A percentile compares a stretch with the other conserved stretches of the same genome.
phyloP scores from a whole-genome alignment of 1,284 basidiomycete species.

The Ustilago bromivora region DNA sequence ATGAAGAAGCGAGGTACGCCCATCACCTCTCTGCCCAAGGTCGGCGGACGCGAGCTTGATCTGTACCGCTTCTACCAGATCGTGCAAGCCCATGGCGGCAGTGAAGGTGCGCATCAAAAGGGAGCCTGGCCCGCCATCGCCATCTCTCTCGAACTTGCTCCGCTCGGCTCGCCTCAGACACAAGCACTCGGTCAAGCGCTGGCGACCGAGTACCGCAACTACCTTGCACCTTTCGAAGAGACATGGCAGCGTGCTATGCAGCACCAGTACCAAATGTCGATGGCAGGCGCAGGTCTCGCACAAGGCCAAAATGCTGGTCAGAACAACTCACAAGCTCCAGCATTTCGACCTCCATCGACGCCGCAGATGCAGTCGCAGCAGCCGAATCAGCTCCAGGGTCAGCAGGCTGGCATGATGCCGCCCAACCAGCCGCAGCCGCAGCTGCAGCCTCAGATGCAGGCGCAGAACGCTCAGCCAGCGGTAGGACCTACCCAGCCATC shows the following conservation, averaged over 20 bases:
- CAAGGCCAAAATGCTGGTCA: conserved; percentile 24
- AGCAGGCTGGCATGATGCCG: conserved; percentile 39
- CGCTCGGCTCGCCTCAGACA: conserved; percentile 54
- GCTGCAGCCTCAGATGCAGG: conserved; percentile 36
- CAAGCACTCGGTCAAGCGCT: conserved; percentile 51
- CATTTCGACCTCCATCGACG: conserved; percentile 40
- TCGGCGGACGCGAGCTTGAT: conserved; percentile 59
- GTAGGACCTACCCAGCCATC: conserved; percentile 26
- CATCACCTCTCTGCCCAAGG: conserved; percentile 51
- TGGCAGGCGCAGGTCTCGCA: conserved; percentile 41
- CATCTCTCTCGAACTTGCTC: conserved; percentile 58
- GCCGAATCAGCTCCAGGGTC: conserved; percentile 30
- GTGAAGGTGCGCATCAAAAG: conserved; percentile 61
- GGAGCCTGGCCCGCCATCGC: conserved; percentile 60
- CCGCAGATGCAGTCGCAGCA: conserved; percentile 53
- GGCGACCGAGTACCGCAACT: conserved; percentile 56
- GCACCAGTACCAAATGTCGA: conserved; percentile 62
- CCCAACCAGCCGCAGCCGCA: conserved; percentile 26
- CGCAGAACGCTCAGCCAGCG: conserved; percentile 19
- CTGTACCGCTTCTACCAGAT: conserved; percentile 63
- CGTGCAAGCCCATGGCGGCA: conserved; percentile 64
- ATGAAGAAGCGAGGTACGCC: conserved; percentile 63
- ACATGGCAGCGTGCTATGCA: conserved; percentile 65
- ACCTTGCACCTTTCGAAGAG: conserved; percentile 63
- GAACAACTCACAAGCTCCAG: conserved; percentile 22